A percentile compares a stretch with the other conserved stretches of the same genome.
Evolutionary conservation across 2,329 filamentous ascomycete genomes (phyloP).

Genomic region (Aquanectria penicillioides): DNA sequence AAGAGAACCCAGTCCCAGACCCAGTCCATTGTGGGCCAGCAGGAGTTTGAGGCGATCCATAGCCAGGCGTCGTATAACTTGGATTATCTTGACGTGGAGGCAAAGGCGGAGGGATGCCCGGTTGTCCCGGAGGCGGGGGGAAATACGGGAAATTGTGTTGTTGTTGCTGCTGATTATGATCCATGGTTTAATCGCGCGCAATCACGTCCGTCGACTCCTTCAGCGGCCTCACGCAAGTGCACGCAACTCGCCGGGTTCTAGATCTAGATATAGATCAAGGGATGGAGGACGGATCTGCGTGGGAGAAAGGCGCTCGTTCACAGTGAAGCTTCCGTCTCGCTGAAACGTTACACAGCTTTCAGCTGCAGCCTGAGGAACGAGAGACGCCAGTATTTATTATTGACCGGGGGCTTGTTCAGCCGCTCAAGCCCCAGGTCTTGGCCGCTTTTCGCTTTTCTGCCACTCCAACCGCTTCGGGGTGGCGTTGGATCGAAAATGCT

Average conservation of each 20-base stretch:
- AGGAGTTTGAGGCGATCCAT: neutral
- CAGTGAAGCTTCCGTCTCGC: neutral
- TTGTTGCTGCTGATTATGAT: neutral
- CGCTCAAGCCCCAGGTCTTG: slow-evolving; percentile 8
- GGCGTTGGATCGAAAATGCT: no score
- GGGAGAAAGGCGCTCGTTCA: neutral
- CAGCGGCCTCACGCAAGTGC: neutral
- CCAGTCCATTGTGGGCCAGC: neutral
- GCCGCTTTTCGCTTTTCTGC: slow-evolving; percentile 1
- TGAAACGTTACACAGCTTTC: neutral
- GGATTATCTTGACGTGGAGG: neutral
- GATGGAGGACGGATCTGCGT: neutral
- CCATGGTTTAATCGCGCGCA: slow-evolving; percentile 4
- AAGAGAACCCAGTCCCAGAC: neutral
- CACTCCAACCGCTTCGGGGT: no score
- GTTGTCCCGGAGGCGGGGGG: slow-evolving; percentile 1
- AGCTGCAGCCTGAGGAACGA: neutral
- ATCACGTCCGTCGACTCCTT: neutral
- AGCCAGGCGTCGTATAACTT: neutral
- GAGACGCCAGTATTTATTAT: neutral
- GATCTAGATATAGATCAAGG: neutral
- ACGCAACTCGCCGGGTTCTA: neutral
- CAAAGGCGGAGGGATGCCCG: neutral
- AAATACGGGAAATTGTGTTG: no score
- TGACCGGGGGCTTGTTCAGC: slow-evolving; percentile 5